These are phyloP conservation scores for Zoysia japonica DNA, from an alignment of 176 grass and related monocot species.

Conservation along the genomic window DNA sequence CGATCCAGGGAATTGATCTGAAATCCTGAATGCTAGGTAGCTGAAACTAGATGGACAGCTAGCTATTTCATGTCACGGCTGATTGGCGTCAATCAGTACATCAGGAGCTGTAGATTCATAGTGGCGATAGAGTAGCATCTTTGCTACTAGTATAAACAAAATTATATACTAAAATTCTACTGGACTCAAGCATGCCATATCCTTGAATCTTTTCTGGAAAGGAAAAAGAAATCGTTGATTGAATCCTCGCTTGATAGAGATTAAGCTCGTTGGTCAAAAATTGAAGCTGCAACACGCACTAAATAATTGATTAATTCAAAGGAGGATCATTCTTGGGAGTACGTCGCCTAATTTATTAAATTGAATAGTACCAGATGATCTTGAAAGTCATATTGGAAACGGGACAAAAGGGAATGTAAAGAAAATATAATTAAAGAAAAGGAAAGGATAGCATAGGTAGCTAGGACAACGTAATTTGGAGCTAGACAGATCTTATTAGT, in stretches of 20 bases:
- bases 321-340: conserved; percentile 41
- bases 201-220: neutral
- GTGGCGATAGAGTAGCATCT: neutral
- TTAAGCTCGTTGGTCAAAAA: conserved; percentile 40
- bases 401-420: conserved; percentile 30
- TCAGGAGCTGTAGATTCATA: conserved; percentile 25
- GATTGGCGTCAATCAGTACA: conserved; percentile 29
- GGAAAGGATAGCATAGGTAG: neutral
- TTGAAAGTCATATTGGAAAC: conserved; percentile 41
- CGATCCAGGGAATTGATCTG: conserved; percentile 1
- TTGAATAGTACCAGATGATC: conserved; percentile 40
- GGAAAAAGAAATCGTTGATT: neutral
- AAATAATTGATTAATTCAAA: conserved; percentile 42
- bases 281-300: conserved; percentile 27
- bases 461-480: neutral
- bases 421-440: conserved; percentile 2
- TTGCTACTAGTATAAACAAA: neutral
- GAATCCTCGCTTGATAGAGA: conserved; percentile 17
- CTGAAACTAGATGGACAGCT: neutral
- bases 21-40: conserved; percentile 1
- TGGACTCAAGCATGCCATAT: conserved; percentile 8
- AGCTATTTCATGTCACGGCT: conserved; percentile 45
- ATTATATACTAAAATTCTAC: conserved; percentile 12
- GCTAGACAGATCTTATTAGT: conserved; percentile 23
- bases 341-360: conserved; percentile 29